Base-by-base conservation (phyloP, 176 grass and related monocot species). In the Dactylis glomerata region DNA sequence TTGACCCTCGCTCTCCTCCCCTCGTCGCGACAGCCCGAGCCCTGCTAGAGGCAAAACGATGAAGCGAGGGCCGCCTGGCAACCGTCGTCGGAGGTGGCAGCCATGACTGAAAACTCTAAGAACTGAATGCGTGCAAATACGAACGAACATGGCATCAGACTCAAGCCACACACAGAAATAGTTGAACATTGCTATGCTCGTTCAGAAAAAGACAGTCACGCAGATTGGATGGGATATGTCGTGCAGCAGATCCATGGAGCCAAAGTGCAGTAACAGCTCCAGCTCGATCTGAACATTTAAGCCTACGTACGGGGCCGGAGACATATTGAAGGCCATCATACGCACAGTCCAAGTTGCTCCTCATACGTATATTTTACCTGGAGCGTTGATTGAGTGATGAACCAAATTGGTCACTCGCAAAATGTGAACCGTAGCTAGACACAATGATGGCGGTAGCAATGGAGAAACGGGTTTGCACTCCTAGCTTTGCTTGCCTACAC, bases 381-480 rank as follows among this genome's bases (percentile, higher is more conserved):
- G 38, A n/a, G n/a, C n/a, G n/a, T n/a, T n/a, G n/a, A 63, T 74
- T 47, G 32, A 67, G 66, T 47, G 45, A 54, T 31, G 38, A 65
- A 38, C 34, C 26, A 22, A 56, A 13, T 13, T n/a, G 55, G 41
- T 85, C 63, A 78, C 12, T 33, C 49, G 6, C 84, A 62, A 71
- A 49, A 73, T 73, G 65, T 80, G 68, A 86, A 20, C 27, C 14
- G n/a, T 20, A n/a, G 10, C 6, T 11, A 10, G 65, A 37, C 4
- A 36, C 26, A 84, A 55, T 84, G 36, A 42, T 77, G 74, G 47
- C 50, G 13, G 7, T 61, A n/a, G 46, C 44, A 78, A 85, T 69
- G 66, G 49, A 23, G 65, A 72, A 71, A 61, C 74, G 63, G n/a
- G 83, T 40, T 69, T 69, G 3, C 9, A 8, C 22, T 22, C 37